Conservation (phyloP, 805 yeast species). For the Saccharomycopsis sp. region DNA sequence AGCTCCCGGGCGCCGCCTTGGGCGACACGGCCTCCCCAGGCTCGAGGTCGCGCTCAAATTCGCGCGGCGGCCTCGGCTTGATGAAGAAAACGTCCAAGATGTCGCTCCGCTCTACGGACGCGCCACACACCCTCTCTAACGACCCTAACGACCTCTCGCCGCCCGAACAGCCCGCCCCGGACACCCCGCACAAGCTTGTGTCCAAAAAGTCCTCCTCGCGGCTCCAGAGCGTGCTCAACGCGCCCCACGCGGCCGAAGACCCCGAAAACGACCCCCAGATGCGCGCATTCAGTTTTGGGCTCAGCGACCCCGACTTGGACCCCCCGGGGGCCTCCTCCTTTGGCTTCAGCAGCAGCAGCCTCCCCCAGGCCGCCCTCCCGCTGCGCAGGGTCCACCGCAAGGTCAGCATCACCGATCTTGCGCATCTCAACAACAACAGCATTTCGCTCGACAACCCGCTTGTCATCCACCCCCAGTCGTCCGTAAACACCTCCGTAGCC, state of each 20-base stretch:
- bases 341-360: background rate
- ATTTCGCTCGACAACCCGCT: slow-evolving; percentile 1
- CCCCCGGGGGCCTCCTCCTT: too few species aligned
- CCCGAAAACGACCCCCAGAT: background rate
- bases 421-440: slow-evolving; percentile 16
- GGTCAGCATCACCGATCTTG: slow-evolving; percentile 17
- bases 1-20: background rate
- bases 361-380: background rate
- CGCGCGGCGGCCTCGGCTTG: background rate
- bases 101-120: background rate
- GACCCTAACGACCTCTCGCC: background rate
- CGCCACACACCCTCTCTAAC: background rate
- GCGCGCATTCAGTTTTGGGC: background rate
- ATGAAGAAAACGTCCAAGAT: background rate
- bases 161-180: background rate
- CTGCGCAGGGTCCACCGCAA: slow-evolving; percentile 5
- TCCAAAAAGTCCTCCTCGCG: background rate
- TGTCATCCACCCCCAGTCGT: background rate
- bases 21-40: background rate
- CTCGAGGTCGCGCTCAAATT: background rate
- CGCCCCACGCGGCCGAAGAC: background rate
- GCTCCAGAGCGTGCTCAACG: background rate
- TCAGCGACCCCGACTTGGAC: background rate
- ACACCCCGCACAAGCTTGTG: background rate
- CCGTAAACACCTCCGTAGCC: background rate